Evolutionary conservation across 805 yeast genomes (phyloP).

Genomic region (Kazachstania kunashirensis): DNA sequence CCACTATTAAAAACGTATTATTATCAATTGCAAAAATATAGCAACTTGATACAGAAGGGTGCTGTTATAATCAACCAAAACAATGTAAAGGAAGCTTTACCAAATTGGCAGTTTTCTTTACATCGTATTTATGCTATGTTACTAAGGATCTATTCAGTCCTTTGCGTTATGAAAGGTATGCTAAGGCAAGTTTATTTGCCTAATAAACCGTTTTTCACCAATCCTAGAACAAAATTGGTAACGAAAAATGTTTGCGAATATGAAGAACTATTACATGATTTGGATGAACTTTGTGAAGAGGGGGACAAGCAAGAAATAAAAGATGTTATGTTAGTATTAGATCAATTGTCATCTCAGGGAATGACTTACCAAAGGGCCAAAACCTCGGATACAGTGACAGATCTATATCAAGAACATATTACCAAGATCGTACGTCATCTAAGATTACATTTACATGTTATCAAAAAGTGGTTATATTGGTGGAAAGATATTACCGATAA

Average conservation of each 20-base stretch:
- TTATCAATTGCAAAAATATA: slow-evolving; percentile 21
- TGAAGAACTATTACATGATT: slow-evolving; percentile 11
- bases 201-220: slow-evolving; percentile 14
- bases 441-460: slow-evolving; percentile 7
- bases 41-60: slow-evolving; percentile 6
- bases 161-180: slow-evolving; percentile 14
- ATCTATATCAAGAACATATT: slow-evolving; percentile 13
- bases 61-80: slow-evolving; percentile 2
- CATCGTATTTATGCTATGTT: slow-evolving; percentile 38
- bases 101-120: slow-evolving; percentile 19
- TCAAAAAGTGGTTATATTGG: slow-evolving; percentile 13
- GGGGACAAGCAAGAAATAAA: neutral
- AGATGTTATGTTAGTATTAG: neutral
- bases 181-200: slow-evolving; percentile 24
- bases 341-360: slow-evolving; percentile 4
- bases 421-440: slow-evolving; percentile 11
- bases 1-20: slow-evolving; percentile 20
- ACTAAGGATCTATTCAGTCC: slow-evolving; percentile 13
- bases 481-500: slow-evolving; percentile 22
- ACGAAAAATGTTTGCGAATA: slow-evolving; percentile 21
- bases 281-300: slow-evolving; percentile 13
- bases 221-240: slow-evolving; percentile 12
- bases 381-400: slow-evolving; percentile 7
- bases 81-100: neutral
- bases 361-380: neutral